These are phyloP conservation scores for Dipodascus geniculatus DNA, from an alignment of 805 yeast genomes.

Conservation along the genomic window DNA sequence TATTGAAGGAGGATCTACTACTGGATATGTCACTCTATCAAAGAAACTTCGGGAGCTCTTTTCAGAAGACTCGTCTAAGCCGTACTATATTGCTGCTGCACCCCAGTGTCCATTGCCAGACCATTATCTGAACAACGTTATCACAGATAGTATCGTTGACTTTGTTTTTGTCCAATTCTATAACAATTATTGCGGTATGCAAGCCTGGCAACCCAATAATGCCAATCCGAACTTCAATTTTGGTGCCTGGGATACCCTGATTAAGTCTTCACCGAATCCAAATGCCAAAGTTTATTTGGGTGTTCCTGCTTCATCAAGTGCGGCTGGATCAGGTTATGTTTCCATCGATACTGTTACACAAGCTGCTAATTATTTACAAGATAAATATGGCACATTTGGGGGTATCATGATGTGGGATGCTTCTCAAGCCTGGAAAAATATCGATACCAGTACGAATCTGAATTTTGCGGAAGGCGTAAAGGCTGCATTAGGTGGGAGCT, in stretches of 20 bases:
- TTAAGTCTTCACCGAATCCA: conserved; percentile 35
- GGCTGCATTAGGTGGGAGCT: conserved; percentile 21
- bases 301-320: conserved; percentile 41
- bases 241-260: conserved; percentile 43
- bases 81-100: conserved; percentile 48
- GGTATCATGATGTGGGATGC: conserved; percentile 82
- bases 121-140: conserved; percentile 31
- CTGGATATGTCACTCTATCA: conserved; percentile 43
- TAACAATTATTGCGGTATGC: conserved; percentile 39
- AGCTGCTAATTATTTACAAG: conserved; percentile 14
- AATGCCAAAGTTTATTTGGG: conserved; percentile 50
- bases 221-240: conserved; percentile 26
- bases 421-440: conserved; percentile 30
- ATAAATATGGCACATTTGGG: conserved; percentile 32
- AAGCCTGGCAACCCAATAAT: conserved; percentile 12
- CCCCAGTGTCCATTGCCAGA: conserved; percentile 64
- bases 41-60: conserved; percentile 19
- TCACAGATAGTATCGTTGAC: conserved; percentile 37
- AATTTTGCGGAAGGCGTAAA: conserved; percentile 38
- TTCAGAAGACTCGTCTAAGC: conserved; percentile 22
- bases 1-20: conserved; percentile 35
- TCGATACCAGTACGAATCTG: conserved; percentile 12
- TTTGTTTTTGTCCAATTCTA: conserved; percentile 56
- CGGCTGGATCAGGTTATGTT: conserved; percentile 49
- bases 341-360: conserved; percentile 28